A percentile compares a stretch with the other conserved stretches of the same genome.
Evolutionary conservation across 352 stramenopile species (phyloP).

Genomic region (Phytophthora hibernalis): DNA sequence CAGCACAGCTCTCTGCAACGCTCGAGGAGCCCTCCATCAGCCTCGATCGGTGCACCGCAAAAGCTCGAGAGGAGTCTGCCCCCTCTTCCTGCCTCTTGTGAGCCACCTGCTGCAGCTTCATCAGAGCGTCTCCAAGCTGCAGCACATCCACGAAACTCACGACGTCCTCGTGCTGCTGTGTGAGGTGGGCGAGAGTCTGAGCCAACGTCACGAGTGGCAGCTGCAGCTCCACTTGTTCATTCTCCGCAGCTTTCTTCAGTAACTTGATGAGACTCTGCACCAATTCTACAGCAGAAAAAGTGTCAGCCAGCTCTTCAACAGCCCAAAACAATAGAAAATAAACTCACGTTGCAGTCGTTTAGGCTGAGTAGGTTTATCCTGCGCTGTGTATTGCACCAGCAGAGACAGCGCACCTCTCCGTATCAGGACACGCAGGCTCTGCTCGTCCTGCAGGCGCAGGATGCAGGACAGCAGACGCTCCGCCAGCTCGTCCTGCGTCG

Average conservation of each 20-base stretch:
- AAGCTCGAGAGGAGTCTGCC: slow-evolving; percentile 14
- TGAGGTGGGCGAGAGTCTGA: slow-evolving; percentile 45
- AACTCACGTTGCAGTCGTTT: slow-evolving; percentile 46
- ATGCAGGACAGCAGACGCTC: slow-evolving; percentile 30
- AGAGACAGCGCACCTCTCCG: slow-evolving; percentile 36
- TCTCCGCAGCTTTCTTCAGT: slow-evolving; percentile 23
- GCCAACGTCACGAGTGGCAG: slow-evolving; percentile 51
- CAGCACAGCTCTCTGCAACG: slow-evolving; percentile 27
- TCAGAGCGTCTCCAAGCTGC: slow-evolving; percentile 50
- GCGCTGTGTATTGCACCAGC: slow-evolving; percentile 46
- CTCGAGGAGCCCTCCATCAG: slow-evolving; percentile 22
- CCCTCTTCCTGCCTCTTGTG: slow-evolving; percentile 23
- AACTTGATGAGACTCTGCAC: slow-evolving; percentile 38
- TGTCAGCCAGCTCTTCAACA: not conserved
- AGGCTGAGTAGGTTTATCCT: slow-evolving; percentile 39
- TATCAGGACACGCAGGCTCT: slow-evolving; percentile 38
- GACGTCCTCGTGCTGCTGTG: slow-evolving; percentile 39
- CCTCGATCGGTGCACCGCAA: slow-evolving; percentile 23
- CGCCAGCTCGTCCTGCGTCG: slow-evolving; percentile 31
- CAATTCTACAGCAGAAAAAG: slow-evolving; percentile 34
- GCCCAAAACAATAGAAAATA: not conserved
- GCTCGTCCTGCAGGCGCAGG: slow-evolving; percentile 20
- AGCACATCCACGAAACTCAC: slow-evolving; percentile 58
- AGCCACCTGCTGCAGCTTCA: slow-evolving; percentile 39
- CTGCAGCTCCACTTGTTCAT: slow-evolving; percentile 26